These are phyloP conservation scores for Forsythia viridissima DNA, from an alignment of 257 asterid species.

Conservation along the genomic window DNA sequence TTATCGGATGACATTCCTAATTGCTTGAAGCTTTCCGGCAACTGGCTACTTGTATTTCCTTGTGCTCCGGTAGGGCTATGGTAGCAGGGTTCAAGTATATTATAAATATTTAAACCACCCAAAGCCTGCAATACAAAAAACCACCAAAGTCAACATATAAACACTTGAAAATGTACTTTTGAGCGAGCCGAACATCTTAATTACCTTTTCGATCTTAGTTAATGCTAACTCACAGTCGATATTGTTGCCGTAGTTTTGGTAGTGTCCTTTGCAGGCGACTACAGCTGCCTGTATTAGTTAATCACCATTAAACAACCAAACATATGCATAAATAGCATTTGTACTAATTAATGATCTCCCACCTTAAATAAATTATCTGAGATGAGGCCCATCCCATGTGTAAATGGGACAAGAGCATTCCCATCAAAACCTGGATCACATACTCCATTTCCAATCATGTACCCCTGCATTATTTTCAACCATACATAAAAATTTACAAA, in stretches of 20 bases:
- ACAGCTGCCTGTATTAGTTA: constrained; percentile 46
- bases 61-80: constrained; percentile 14
- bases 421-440: constrained; percentile 51
- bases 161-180: not conserved
- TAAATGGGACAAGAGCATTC: constrained; percentile 47
- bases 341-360: not conserved
- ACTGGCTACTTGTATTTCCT: constrained; percentile 16
- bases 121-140: constrained; percentile 30
- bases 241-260: constrained; percentile 6
- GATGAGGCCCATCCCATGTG: constrained; percentile 58
- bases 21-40: constrained; percentile 53
- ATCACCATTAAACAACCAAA: not conserved
- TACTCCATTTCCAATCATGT: constrained; percentile 65
- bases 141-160: not conserved
- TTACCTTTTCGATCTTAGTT: constrained; percentile 25
- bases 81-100: constrained; percentile 60
- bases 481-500: not conserved
- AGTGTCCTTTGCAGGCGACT: constrained; percentile 38
- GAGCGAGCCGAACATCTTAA: not conserved
- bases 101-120: constrained; percentile 36
- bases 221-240: constrained; percentile 19
- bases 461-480: constrained; percentile 41
- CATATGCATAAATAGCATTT: not conserved
- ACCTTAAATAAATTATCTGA: constrained; percentile 42
- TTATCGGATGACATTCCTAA: constrained; percentile 45